Evolutionary conservation across 2,329 filamentous ascomycete genomes (phyloP), one percentile per base, ranked within the genome.

Genomic region (Colletotrichum tofieldiae): DNA sequence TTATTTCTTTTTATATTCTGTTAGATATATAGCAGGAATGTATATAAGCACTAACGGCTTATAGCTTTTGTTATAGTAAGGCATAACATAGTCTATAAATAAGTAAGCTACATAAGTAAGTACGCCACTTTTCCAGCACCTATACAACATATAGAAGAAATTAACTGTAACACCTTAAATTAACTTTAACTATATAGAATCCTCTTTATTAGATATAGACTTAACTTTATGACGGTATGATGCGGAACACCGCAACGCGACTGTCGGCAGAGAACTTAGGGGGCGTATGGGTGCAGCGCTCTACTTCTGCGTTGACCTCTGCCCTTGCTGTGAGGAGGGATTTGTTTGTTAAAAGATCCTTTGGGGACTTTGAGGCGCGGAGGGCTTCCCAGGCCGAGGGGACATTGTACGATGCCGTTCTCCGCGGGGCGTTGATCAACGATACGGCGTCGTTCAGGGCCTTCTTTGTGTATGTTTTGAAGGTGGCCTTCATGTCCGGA

Each of bases 211-310:
- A n/a, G n/a, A n/a, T n/a, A n/a, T n/a, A n/a, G n/a, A n/a, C n/a
- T n/a, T n/a, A n/a, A n/a, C n/a, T n/a, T n/a, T n/a, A n/a, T n/a
- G n/a, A n/a, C n/a, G n/a, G n/a, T n/a, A n/a, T 84, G 75, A 93
- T 92, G 5, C 88, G 85, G 55, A 93, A 84, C 0, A 93, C 88
- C 0, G 91, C 91, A 16, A 93, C 86, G 59, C 84, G 88, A 1
- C 85, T 89, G 70, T 93, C 91, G 4, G 83, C 81, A 5, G 88
- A 91, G 80, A 93, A 93, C 75, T 88, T 89, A 0, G 92, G 91
- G 1, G 90, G 85, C 1, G 89, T 86, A 73, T 89, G 91, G 0
- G 90, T 89, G 75, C 89, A 91, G 23, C 86, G 83, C 74, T 91
- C 87, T 0, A 91, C 88, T 79, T 93, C 91, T 9, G 82, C 84